Percentiles rank a stretch among this genome's conserved stretches.
Conservation (phyloP, 257 asterid species). For the Fraxinus pennsylvanica region DNA sequence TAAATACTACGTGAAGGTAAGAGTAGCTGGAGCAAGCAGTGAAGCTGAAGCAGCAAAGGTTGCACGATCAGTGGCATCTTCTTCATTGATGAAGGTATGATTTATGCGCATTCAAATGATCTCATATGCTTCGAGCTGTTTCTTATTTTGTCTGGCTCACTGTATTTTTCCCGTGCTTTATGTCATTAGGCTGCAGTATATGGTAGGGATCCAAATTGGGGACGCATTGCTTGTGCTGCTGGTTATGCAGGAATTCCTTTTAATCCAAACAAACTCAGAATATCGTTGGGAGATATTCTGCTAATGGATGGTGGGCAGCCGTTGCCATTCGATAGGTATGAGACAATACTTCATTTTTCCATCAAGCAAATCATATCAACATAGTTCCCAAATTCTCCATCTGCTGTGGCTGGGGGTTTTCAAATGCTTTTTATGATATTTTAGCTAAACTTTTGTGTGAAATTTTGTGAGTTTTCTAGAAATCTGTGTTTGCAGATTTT, state of each 20-base stretch:
- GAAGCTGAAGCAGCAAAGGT: conserved; percentile 90
- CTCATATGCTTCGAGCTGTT: conserved; percentile 5
- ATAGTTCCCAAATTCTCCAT: not conserved
- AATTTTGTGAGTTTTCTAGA: too few relatives aligned
- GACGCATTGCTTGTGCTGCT: conserved; percentile 96
- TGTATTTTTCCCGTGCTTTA: conserved; percentile 21
- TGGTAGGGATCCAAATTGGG: conserved; percentile 99
- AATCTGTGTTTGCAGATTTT: too few relatives aligned
- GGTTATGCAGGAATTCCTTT: conserved; percentile 89
- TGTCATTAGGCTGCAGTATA: conserved; percentile 78
- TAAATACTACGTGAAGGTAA: conserved; percentile 54
- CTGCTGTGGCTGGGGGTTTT: not conserved
- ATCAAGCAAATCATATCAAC: not conserved
- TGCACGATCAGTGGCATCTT: conserved; percentile 95
- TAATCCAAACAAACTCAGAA: conserved; percentile 60
- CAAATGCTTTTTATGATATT: not conserved
- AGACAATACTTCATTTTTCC: not conserved
- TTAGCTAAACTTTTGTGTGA: not conserved
- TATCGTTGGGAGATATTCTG: conserved; percentile 77
- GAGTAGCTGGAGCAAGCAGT: conserved; percentile 68
- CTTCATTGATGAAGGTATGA: conserved; percentile 84
- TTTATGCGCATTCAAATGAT: conserved; percentile 3
- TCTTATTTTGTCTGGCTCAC: conserved; percentile 14
- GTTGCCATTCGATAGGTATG: conserved; percentile 76
- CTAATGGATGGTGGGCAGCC: conserved; percentile 97